A percentile compares a stretch with the other conserved stretches of the same genome.
phyloP scores from a whole-genome alignment of 768 basidiomycete genomes.

The Coprinellus micaceus region DNA sequence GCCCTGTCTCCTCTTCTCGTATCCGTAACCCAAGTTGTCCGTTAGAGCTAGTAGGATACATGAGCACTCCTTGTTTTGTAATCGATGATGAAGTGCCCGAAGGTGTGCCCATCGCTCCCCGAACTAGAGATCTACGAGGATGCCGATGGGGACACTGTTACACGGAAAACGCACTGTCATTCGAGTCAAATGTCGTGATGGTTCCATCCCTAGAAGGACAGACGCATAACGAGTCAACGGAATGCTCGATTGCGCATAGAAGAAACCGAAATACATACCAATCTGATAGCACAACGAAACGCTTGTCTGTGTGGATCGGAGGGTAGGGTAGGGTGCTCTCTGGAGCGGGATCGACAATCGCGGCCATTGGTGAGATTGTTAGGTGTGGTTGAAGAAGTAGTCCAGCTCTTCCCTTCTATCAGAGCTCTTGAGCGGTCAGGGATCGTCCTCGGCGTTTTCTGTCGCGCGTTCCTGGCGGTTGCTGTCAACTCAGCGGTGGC shows the following conservation, averaged over 20 bases:
- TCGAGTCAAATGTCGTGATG: slow-evolving; percentile 89
- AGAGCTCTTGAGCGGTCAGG: not conserved
- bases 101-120: no score
- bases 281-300: slow-evolving; percentile 85
- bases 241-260: slow-evolving; percentile 2
- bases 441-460: slow-evolving; percentile 1
- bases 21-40: slow-evolving; percentile 86
- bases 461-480: slow-evolving; percentile 5
- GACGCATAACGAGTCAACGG: not conserved
- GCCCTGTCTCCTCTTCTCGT: slow-evolving; percentile 63
- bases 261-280: slow-evolving; percentile 54
- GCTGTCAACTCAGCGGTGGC: not conserved
- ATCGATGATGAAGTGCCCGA: not conserved
- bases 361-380: not conserved
- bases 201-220: slow-evolving; percentile 74
- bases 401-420: not conserved
- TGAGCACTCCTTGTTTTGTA: slow-evolving; percentile 21
- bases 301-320: slow-evolving; percentile 72
- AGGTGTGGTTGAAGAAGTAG: not conserved
- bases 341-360: slow-evolving; percentile 27
- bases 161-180: slow-evolving; percentile 64
- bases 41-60: slow-evolving; percentile 53
- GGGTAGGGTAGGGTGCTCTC: slow-evolving; percentile 78
- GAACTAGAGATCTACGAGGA: no score
- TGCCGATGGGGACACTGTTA: not conserved